Base-by-base conservation (phyloP, 2,329 filamentous ascomycete species). In the Blastomyces gilchristii region DNA sequence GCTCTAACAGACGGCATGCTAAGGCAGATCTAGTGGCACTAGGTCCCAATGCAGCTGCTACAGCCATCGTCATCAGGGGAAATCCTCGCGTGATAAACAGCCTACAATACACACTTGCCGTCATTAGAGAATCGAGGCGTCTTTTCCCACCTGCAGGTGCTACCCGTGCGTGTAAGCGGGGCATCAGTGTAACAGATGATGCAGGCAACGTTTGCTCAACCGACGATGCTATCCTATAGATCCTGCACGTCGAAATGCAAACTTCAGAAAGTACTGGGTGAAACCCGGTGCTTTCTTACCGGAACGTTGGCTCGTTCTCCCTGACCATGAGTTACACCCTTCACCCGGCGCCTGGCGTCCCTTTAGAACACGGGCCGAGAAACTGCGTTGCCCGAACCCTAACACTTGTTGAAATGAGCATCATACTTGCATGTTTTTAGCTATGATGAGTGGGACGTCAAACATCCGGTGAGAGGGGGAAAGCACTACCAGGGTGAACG, bases 81-180 rank as follows among this genome's bases (percentile, higher is more conserved):
- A 71, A 80, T 16, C 77, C 81, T 0, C 69, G 75, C 3, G 73
- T 81, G 1, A 72, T 85, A 41, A 83, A 81, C 68, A 74, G 78
- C 31, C 74, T 85, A 22, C 74, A 78, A 0, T 84, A 82, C 69
- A 84, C 82, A 1, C 73, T 74, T 2, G 82, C 81, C 25, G 78
- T 83, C 2, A 78, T 83, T 63, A 82, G 82, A 63, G 83, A 86
- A 70, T 76, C 78, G 0, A 74, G 85, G 1, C 77, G 83, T 3
- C 69, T 85, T n/a, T 82, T 77, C 66, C 79, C 82, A 0, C 78
- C 82, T 25, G 61, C 64, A 37, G 22, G 22, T 3, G 37, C 31
- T 28, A 39, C 34, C 18, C 47, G 60, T 6, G 18, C 31, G 18
- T 49, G 47, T 8, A 28, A n/a, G 18, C 60, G 49, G 22, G 60